phyloP scores from a whole-genome alignment of 2,329 filamentous ascomycete genomes.

The Xylariaceae sp. region DNA sequence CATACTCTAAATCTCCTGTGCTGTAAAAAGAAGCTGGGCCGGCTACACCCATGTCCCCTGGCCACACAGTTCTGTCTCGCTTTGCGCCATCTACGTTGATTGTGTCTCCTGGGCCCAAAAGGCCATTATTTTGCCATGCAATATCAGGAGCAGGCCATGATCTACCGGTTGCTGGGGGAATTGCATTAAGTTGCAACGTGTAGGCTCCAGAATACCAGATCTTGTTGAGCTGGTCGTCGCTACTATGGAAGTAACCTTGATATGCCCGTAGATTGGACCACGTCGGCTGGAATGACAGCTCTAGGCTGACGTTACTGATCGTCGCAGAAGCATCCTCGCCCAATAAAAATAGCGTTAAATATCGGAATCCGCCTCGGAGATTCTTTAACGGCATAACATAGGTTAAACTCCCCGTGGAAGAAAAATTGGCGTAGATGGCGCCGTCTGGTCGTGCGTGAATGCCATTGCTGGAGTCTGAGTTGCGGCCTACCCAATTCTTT shows the following conservation, averaged over 20 bases:
- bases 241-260: constrained; percentile 59
- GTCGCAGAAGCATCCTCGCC: constrained; percentile 38
- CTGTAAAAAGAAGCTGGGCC: constrained; percentile 57
- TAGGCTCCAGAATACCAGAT: constrained; percentile 65
- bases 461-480: constrained; percentile 50
- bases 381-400: constrained; percentile 49
- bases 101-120: constrained; percentile 41
- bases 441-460: constrained; percentile 44
- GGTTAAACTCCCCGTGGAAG: constrained; percentile 40
- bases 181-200: constrained; percentile 52
- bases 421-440: constrained; percentile 47
- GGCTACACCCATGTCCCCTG: constrained; percentile 63
- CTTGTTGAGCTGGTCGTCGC: constrained; percentile 57
- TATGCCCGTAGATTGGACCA: constrained; percentile 58
- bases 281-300: constrained; percentile 42
- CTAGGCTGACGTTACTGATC: constrained; percentile 35
- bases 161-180: constrained; percentile 38
- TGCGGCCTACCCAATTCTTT: constrained; percentile 50
- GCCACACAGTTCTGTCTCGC: constrained; percentile 62
- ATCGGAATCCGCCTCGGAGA: constrained; percentile 53
- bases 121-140: constrained; percentile 39
- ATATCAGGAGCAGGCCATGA: constrained; percentile 37
- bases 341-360: constrained; percentile 49
- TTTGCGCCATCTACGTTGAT: constrained; percentile 57
- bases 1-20: constrained; percentile 51